Percentiles rank a stretch among this genome's conserved stretches.
Conservation (phyloP, 2,329 filamentous ascomycete genomes). For the Fonsecaea nubica region DNA sequence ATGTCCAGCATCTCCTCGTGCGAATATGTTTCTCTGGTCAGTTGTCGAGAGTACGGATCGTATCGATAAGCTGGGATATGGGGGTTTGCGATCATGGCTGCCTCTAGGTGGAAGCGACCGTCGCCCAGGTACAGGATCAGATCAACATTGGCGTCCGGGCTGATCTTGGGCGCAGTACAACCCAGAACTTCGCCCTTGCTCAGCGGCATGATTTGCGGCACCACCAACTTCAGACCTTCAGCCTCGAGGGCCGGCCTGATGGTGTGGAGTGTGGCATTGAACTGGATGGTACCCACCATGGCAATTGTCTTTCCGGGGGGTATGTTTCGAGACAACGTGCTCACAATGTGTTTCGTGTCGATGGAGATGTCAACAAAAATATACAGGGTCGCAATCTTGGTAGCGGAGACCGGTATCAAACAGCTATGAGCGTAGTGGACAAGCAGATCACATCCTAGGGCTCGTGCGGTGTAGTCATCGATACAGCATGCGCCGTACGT, state of each 20-base stretch:
- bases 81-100: constrained; percentile 99
- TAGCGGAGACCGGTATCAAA: constrained; percentile 93
- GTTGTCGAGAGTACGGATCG: constrained; percentile 90
- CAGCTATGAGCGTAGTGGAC: constrained; percentile 98
- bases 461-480: constrained; percentile 94
- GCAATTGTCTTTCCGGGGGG: constrained; percentile 83
- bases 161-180: constrained; percentile 87
- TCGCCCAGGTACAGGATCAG: constrained; percentile 88
- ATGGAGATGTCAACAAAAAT: constrained; percentile 99
- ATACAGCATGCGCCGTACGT: constrained; percentile 99
- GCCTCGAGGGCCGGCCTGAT: constrained; percentile 77
- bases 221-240: constrained; percentile 82
- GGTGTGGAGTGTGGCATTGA: constrained; percentile 95
- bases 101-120: constrained; percentile 93
- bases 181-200: constrained; percentile 96
- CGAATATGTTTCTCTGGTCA: constrained; percentile 90
- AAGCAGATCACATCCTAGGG: constrained; percentile 89
- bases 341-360: constrained; percentile 84
- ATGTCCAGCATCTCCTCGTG: constrained; percentile 89
- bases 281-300: constrained; percentile 95
- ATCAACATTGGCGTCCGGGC: constrained; percentile 66
- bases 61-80: constrained; percentile 89
- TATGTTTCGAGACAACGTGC: constrained; percentile 88
- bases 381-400: constrained; percentile 95
- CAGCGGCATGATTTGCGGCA: constrained; percentile 90